A percentile compares a stretch with the other conserved stretches of the same genome.
Conservation (phyloP, 1,284 basidiomycete species). For the Anthracocystis panici-leucophaei region DNA sequence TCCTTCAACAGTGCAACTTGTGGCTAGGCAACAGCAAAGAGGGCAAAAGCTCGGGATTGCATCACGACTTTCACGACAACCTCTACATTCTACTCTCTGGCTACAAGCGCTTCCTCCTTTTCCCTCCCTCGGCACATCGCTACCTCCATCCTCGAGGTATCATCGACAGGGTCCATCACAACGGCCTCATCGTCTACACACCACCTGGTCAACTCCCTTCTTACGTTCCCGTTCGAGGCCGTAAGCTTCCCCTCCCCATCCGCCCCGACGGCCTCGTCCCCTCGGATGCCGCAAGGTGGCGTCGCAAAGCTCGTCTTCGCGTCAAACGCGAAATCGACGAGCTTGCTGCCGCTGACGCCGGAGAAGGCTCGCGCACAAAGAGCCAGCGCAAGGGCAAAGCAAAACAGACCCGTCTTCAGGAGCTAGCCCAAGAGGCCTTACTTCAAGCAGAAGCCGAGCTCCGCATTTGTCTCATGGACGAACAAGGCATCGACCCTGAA, state of each 20-base stretch:
- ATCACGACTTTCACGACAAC: slow-evolving; percentile 69
- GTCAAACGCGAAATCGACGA: slow-evolving; percentile 55
- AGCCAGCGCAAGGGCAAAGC: slow-evolving; percentile 62
- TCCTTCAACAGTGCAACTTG: slow-evolving; percentile 68
- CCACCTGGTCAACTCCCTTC: slow-evolving; percentile 43
- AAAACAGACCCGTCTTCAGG: slow-evolving; percentile 52
- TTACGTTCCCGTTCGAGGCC: slow-evolving; percentile 38
- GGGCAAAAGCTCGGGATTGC: slow-evolving; percentile 62
- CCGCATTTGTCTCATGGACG: slow-evolving; percentile 46
- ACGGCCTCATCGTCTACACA: slow-evolving; percentile 65
- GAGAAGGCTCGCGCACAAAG: slow-evolving; percentile 39
- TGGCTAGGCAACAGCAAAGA: slow-evolving; percentile 64
- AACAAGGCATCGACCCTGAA: slow-evolving; percentile 49
- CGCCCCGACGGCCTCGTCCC: slow-evolving; percentile 64
- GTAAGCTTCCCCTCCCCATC: slow-evolving; percentile 32
- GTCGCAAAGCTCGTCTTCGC: slow-evolving; percentile 48
- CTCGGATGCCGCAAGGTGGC: slow-evolving; percentile 64
- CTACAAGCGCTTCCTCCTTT: slow-evolving; percentile 67
- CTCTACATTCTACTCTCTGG: slow-evolving; percentile 67
- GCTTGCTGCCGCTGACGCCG: slow-evolving; percentile 46
- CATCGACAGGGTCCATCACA: slow-evolving; percentile 54
- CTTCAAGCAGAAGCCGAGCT: slow-evolving; percentile 48
- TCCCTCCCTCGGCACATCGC: slow-evolving; percentile 61
- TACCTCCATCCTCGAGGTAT: slow-evolving; percentile 58
- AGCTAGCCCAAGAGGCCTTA: slow-evolving; percentile 48